These are phyloP conservation scores for Populus tremula DNA, from an alignment of 345 rosid species.

Conservation along the genomic window DNA sequence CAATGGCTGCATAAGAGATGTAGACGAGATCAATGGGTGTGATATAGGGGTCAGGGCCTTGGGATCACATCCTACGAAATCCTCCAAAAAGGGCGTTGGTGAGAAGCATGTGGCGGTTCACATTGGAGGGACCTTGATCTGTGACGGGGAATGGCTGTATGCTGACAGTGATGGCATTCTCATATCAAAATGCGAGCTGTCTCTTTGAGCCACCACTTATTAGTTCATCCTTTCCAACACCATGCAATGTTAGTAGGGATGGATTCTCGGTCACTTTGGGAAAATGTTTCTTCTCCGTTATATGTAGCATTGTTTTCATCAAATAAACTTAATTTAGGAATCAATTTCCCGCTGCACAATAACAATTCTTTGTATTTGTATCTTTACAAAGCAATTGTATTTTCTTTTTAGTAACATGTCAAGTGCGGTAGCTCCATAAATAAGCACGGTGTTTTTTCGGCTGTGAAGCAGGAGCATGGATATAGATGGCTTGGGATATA, in stretches of 20 bases:
- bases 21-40: conserved; percentile 74
- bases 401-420: no score
- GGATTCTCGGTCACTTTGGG: background rate
- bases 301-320: background rate
- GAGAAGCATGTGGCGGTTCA: conserved; percentile 59
- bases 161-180: conserved; percentile 84
- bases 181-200: conserved; percentile 57
- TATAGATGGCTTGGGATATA: no score
- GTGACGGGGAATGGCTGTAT: conserved; percentile 80
- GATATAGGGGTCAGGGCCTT: conserved; percentile 77
- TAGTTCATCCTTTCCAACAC: background rate
- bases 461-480: no score
- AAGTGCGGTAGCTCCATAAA: no score
- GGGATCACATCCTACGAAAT: conserved; percentile 74
- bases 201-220: conserved; percentile 27
- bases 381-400: no score
- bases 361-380: no score
- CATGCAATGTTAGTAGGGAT: no score
- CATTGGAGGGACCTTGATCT: conserved; percentile 58
- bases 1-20: conserved; percentile 81
- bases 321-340: background rate
- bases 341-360: no score
- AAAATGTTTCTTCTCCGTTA: background rate
- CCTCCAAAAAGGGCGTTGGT: conserved; percentile 72
- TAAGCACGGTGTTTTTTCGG: no score